These are phyloP conservation scores for Vitis rupestris DNA, from an alignment of 164 flowering plant genomes.

Conservation along the genomic window DNA sequence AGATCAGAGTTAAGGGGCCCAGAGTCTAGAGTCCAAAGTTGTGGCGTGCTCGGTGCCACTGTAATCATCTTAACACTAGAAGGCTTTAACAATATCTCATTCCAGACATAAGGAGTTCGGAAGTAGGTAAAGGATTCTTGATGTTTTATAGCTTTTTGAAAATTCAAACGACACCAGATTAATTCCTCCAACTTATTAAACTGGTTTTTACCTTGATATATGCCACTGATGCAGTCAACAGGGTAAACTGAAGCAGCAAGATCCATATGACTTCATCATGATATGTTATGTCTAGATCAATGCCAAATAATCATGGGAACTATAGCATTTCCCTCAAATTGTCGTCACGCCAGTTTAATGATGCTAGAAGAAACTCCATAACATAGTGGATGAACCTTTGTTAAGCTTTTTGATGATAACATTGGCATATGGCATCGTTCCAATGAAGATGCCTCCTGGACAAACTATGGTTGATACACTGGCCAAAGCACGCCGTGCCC, in stretches of 20 bases:
- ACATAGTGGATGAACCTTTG: conserved; percentile 10
- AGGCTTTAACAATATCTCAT: too few species aligned
- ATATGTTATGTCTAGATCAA: background rate
- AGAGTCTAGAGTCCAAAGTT: too few species aligned
- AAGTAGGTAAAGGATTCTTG: too few species aligned
- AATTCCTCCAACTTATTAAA: background rate
- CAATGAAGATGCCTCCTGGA: too few species aligned
- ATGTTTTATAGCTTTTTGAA: too few species aligned
- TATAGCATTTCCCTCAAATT: conserved; percentile 6
- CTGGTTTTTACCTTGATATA: background rate
- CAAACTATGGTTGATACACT: too few species aligned
- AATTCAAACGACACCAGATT: background rate
- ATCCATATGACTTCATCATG: background rate
- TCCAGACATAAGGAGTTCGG: too few species aligned
- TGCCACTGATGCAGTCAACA: background rate
- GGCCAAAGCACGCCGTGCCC: too few species aligned
- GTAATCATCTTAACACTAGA: too few species aligned
- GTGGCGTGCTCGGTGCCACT: too few species aligned
- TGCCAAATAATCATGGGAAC: conserved; percentile 1
- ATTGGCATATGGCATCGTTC: conserved; percentile 53
- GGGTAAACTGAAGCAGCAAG: conserved; percentile 14
- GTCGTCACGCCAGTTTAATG: conserved; percentile 11
- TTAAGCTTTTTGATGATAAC: background rate
- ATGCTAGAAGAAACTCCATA: conserved; percentile 4
- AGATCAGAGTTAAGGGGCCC: too few species aligned